A percentile compares a stretch with the other conserved stretches of the same genome.
Conservation (phyloP, 192 early-diverging fungal genomes). For the Coemansia sp. region DNA sequence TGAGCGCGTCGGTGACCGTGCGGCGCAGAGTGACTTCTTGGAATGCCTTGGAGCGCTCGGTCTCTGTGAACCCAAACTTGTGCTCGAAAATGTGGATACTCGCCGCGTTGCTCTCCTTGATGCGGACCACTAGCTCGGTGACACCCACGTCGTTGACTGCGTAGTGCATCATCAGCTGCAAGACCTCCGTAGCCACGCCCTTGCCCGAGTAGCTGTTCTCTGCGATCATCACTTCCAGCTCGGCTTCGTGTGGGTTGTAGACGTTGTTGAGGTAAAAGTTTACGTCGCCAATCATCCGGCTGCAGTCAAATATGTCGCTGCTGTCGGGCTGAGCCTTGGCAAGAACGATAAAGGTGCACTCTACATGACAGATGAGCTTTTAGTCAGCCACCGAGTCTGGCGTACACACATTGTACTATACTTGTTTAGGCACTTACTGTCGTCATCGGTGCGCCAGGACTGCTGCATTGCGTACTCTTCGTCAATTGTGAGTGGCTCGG, state of each 20-base stretch:
- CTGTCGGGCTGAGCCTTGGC: not conserved
- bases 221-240: conserved; percentile 96
- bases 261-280: conserved; percentile 90
- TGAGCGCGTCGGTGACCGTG: conserved; percentile 14
- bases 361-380: conserved; percentile 4
- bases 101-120: conserved; percentile 46
- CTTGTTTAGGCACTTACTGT: conserved; percentile 53
- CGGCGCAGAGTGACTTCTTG: conserved; percentile 49
- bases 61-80: conserved; percentile 47
- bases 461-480: conserved; percentile 96
- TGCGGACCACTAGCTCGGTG: conserved; percentile 48
- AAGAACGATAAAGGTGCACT: conserved; percentile 74
- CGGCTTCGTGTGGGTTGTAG: conserved; percentile 69
- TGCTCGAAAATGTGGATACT: conserved; percentile 43
- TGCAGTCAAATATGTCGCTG: conserved; percentile 12
- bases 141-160: conserved; percentile 44
- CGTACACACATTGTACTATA: not conserved
- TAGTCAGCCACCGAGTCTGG: not conserved
- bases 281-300: conserved; percentile 90
- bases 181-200: conserved; percentile 46
- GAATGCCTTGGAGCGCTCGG: conserved; percentile 42
- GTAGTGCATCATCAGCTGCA: conserved; percentile 53
- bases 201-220: conserved; percentile 38
- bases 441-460: conserved; percentile 81
- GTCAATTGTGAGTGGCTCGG: conserved; percentile 86